Evolutionary conservation across 1,284 basidiomycete species (phyloP), one percentile per base, ranked within the genome.

Genomic region (Phellopilus nigrolimitatus): DNA sequence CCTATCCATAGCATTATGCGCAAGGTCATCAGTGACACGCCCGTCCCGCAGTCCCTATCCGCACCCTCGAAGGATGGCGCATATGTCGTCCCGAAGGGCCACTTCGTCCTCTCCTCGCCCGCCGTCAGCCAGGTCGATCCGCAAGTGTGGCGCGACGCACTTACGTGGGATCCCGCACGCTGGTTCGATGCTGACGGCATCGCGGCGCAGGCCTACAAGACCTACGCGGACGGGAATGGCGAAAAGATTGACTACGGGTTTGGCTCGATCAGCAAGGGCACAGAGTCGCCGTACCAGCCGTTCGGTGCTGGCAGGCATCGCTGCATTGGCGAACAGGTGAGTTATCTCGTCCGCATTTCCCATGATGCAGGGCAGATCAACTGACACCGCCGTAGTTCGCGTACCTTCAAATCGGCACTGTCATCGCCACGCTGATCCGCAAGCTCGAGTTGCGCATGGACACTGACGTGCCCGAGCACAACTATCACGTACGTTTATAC

Each of bases 221-320:
- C 76, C 57, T 91, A 94, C 65, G 68, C 74, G 47, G 88, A 90
- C 60, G 82, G 80, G 59, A 70, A 70, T 27, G 89, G 87, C 47
- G 91, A 95, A 66, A 93, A 92, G 73, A 77, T 97, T 54, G 95
- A 99, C 69, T 99, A 89, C 62, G 97, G 95, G 0, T 99, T 93
- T 67, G 97, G 95, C 49, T 80, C 80, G 61, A 91, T 97, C 39
- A 90, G 86, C 68, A 95, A 95, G 70, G 92, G 92, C 44, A 95
- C 92, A 9, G 88, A 92, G 57, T 88, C 84, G 55, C 84, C 85
- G 27, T 97, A 97, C 66, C 88, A 95, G 65, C 97, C 95, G 1
- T 99, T 99, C 64, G 97, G 95, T 53, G 95, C 95, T 40, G 95
- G 94, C 22, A 77, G 91, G 60, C 94, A 97, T 71, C 76, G 94